Conservation (phyloP, 2,329 filamentous ascomycete species). For the Bipolaris cookei region DNA sequence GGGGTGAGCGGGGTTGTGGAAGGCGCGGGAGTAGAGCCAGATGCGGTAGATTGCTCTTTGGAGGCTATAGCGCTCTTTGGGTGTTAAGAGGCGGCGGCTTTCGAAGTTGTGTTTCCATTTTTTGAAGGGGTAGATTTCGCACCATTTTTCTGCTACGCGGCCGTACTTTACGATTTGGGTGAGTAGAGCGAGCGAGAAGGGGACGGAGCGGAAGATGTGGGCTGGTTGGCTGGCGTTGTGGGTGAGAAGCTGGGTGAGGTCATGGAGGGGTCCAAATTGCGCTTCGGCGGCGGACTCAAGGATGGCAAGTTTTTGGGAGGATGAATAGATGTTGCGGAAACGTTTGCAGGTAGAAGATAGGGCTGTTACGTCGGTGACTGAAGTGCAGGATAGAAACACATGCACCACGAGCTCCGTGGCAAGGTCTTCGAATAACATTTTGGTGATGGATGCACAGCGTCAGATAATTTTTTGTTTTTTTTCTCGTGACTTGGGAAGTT, state of each 20-base stretch:
- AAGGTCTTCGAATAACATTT: conserved; percentile 62
- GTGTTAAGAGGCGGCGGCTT: conserved; percentile 60
- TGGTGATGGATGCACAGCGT: conserved; percentile 24
- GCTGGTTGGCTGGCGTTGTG: conserved; percentile 66
- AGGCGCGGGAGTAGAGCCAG: conserved; percentile 66
- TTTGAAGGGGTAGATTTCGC: conserved; percentile 66
- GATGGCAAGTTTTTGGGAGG: conserved; percentile 61
- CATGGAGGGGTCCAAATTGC: conserved; percentile 64
- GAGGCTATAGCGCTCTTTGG: conserved; percentile 58
- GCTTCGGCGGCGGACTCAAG: conserved; percentile 60
- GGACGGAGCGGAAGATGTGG: conserved; percentile 59
- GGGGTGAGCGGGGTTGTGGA: conserved; percentile 60
- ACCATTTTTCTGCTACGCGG: conserved; percentile 63
- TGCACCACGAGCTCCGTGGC: conserved; percentile 65
- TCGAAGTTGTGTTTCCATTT: conserved; percentile 67
- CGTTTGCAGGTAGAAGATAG: conserved; percentile 63
- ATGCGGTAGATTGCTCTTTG: conserved; percentile 65
- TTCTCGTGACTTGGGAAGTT: not conserved
- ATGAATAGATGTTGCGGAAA: conserved; percentile 59
- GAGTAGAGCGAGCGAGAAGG: conserved; percentile 62
- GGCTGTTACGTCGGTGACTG: conserved; percentile 60
- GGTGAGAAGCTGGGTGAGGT: conserved; percentile 65
- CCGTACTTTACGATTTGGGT: conserved; percentile 62
- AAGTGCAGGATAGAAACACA: conserved; percentile 61
- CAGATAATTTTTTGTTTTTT: not conserved